Conservation (phyloP, 2,329 filamentous ascomycete genomes). For the Fusarium sp. region DNA sequence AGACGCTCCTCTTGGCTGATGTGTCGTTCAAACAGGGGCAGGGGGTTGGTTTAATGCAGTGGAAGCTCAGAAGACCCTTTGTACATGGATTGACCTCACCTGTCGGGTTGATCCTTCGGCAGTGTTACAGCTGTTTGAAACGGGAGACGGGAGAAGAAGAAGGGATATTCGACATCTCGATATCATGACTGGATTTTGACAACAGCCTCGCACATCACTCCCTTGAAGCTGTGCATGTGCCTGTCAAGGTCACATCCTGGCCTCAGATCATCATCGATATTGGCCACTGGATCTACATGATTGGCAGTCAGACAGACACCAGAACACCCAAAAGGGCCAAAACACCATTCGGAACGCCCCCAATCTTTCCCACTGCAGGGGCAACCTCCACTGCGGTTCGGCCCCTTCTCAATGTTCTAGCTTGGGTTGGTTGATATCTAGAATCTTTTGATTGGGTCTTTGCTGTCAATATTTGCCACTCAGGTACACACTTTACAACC, state of each 20-base stretch:
- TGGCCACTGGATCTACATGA: constrained; percentile 35
- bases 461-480: constrained; percentile 11
- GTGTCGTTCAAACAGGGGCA: constrained; percentile 27
- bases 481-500: constrained; percentile 30
- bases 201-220: constrained; percentile 5
- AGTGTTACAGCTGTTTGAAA: constrained; percentile 7
- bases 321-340: constrained; percentile 5
- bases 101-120: constrained; percentile 11
- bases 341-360: constrained; percentile 28
- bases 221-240: constrained; percentile 27
- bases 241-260: constrained; percentile 39
- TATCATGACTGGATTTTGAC: not conserved
- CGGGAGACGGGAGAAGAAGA: not conserved
- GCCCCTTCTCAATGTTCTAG: constrained; percentile 36
- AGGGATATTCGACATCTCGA: constrained; percentile 4
- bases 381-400: constrained; percentile 43
- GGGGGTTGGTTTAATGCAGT: constrained; percentile 23
- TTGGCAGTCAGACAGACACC: constrained; percentile 23
- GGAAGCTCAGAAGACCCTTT: constrained; percentile 31
- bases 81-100: constrained; percentile 18
- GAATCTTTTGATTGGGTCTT: constrained; percentile 29
- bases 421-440: constrained; percentile 19
- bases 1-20: constrained; percentile 25
- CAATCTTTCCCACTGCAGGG: constrained; percentile 38
- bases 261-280: constrained; percentile 40